Percentiles rank a stretch among this genome's conserved stretches.
phyloP scores from a whole-genome alignment of 1,284 basidiomycete genomes.

The Leccinum insolens region DNA sequence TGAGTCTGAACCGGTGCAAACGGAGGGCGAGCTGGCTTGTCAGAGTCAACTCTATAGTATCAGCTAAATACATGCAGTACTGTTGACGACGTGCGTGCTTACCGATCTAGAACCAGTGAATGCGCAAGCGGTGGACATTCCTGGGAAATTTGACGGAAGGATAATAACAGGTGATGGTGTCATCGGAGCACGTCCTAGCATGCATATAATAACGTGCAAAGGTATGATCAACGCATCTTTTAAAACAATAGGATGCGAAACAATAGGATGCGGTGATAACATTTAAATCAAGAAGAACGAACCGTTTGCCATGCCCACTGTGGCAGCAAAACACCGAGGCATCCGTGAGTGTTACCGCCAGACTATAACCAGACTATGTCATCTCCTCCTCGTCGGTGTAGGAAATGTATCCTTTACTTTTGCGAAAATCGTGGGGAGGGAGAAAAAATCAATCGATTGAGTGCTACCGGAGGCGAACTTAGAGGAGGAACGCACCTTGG shows the following conservation, averaged over 20 bases:
- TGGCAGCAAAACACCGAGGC: not conserved
- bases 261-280: not conserved
- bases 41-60: constrained; percentile 7
- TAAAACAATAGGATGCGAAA: not conserved
- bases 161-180: constrained; percentile 20
- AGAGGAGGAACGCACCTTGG: constrained; percentile 53
- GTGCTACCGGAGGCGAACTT: not conserved
- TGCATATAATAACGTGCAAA: not conserved
- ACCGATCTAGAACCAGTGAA: constrained; percentile 4
- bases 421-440: constrained; percentile 39
- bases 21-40: constrained; percentile 14
- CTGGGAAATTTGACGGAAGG: constrained; percentile 17
- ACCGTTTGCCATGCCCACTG: not conserved
- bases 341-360: not conserved
- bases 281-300: not conserved
- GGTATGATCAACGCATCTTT: not conserved
- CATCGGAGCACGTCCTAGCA: constrained; percentile 19
- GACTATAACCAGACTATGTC: constrained; percentile 22
- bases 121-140: constrained; percentile 17
- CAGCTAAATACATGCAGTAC: not conserved
- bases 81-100: not conserved
- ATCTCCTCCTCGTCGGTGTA: constrained; percentile 77
- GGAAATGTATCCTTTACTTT: constrained; percentile 78
- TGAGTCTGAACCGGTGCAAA: constrained; percentile 9
- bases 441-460: not conserved